Evolutionary conservation across 2,329 filamentous ascomycete species (phyloP).

Genomic region (Aureobasidium sp.): DNA sequence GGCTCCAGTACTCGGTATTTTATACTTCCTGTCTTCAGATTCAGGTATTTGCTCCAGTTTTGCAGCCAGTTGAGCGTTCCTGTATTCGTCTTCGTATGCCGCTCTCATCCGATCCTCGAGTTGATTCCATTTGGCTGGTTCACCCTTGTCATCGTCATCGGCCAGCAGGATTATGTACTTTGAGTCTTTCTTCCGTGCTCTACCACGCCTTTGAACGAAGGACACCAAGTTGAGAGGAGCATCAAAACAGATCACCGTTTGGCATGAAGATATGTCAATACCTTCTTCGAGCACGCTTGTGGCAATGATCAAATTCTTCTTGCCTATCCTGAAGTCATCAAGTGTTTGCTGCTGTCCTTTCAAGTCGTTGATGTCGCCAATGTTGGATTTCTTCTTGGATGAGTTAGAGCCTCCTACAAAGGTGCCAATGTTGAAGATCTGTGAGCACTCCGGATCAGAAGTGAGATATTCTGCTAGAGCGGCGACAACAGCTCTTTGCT

Average conservation of each 20-base stretch:
- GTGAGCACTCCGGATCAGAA: constrained; percentile 19
- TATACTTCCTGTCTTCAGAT: constrained; percentile 32
- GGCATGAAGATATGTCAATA: constrained; percentile 56
- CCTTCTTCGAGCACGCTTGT: constrained; percentile 56
- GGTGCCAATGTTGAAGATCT: constrained; percentile 36
- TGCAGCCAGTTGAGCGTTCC: constrained; percentile 39
- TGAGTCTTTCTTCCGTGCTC: constrained; percentile 53
- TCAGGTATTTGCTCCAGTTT: constrained; percentile 45
- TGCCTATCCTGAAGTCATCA: constrained; percentile 46
- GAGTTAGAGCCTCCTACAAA: constrained; percentile 48
- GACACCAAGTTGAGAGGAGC: constrained; percentile 55
- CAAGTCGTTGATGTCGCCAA: constrained; percentile 44
- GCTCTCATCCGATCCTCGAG: constrained; percentile 68
- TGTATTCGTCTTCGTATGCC: constrained; percentile 59
- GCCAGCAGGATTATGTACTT: constrained; percentile 48
- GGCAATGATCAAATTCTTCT: constrained; percentile 51
- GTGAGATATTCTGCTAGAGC: constrained; percentile 35
- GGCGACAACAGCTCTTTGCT: constrained; percentile 39
- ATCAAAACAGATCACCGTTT: constrained; percentile 59
- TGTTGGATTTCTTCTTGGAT: constrained; percentile 36
- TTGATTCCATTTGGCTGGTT: constrained; percentile 50
- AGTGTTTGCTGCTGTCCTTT: constrained; percentile 46
- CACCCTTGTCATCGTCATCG: constrained; percentile 28
- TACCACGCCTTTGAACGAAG: constrained; percentile 58
- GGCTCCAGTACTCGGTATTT: constrained; percentile 46